Base-by-base conservation (phyloP, 768 basidiomycete genomes). In the Lactarius tabidus region DNA sequence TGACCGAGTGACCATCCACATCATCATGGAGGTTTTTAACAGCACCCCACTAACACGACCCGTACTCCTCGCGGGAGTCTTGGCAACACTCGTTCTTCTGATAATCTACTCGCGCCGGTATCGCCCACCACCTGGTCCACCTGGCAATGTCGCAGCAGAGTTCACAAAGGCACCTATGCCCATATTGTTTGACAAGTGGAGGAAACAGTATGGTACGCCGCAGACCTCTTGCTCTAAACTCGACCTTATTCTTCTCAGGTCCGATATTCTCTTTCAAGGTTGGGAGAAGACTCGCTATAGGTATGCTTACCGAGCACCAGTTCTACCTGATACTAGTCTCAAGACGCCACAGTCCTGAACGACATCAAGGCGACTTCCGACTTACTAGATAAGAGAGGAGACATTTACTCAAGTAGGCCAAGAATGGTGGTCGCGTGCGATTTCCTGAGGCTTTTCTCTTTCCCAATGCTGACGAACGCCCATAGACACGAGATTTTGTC, bases 371-470 rank as follows among this genome's bases (percentile, higher is more conserved):
- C 56, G 1, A 35, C 62, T 10, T 29, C 56, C 26, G 66, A 67
- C 35, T 45, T 69, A 1, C 62, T 69, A 15, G 67, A 69, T 10
- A 63, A 63, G 41, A 59, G 59, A n/a, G 68, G 65, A 17, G 65
- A 69, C 18, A 67, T 60, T 39, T 67, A 67, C 39, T 67, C 68
- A 52, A 68, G 59, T 26, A 61, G 68, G 26, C 65, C 68, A 18
- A 62, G 65, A 41, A 33, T 59, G 3, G 57, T 69, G 14, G 66
- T 54, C 26, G 61, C 65, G 67, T 69, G 57, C 23, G 64, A 53
- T 17, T 8, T 0, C 33, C 3, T 53, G 20, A 31, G 1, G 28
- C 3, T 39, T 54, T 0, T 33, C 38, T 53, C 23, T 8, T 29
- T n/a, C 14, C 48, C 18, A 6, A n/a, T 29, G 3, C 41, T 60